Evolutionary conservation across 371 early-diverging fungal species (phyloP).

Genomic region (Vairimorpha ceranae): DNA sequence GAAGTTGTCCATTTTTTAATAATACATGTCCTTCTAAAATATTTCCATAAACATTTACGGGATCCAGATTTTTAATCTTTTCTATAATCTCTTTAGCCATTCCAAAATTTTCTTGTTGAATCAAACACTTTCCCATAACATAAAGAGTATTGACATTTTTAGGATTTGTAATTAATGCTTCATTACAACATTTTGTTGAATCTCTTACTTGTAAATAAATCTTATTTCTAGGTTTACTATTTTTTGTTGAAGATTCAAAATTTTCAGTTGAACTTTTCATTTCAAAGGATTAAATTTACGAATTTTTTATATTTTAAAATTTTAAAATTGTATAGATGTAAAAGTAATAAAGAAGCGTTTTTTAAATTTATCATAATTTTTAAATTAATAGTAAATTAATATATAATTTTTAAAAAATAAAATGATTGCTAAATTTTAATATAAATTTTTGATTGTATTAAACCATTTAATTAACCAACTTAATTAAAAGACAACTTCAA

Average conservation of each 20-base stretch:
- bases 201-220: background rate
- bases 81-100: slow-evolving; percentile 9
- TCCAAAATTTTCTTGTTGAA: slow-evolving; percentile 13
- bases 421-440: too few relatives aligned
- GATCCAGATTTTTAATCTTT: slow-evolving; percentile 2
- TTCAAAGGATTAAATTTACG: too few relatives aligned
- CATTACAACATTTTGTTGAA: background rate
- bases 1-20: background rate
- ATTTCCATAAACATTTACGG: background rate
- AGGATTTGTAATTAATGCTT: slow-evolving; percentile 26
- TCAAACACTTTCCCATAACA: slow-evolving; percentile 19
- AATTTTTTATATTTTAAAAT: too few relatives aligned
- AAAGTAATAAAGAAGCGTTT: too few relatives aligned
- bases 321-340: too few relatives aligned
- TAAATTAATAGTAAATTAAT: too few relatives aligned
- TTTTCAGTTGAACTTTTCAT: background rate
- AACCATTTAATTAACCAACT: too few relatives aligned
- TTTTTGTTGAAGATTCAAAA: background rate
- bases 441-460: too few relatives aligned
- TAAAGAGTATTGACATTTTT: slow-evolving; percentile 8
- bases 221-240: background rate
- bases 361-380: too few relatives aligned
- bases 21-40: slow-evolving; percentile 19
- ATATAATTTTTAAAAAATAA: too few relatives aligned
- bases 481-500: too few relatives aligned